A percentile compares a stretch with the other conserved stretches of the same genome.
Evolutionary conservation across 1,139 yeast genomes (phyloP).

Genomic region (Yamadazyma kanchanaburiensis): DNA sequence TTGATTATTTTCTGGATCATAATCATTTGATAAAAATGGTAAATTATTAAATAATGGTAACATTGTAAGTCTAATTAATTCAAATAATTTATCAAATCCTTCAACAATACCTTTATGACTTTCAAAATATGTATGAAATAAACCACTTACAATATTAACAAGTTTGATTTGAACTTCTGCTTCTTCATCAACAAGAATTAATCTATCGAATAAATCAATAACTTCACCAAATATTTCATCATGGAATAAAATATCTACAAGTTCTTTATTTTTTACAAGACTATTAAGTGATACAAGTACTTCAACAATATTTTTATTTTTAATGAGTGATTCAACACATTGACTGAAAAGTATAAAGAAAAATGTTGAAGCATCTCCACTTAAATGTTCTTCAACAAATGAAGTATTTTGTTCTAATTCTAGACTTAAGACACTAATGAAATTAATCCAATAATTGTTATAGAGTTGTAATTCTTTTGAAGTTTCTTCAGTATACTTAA

Average conservation of each 20-base stretch:
- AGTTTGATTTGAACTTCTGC: slow-evolving; percentile 50
- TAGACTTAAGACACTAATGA: slow-evolving; percentile 73
- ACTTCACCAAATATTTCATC: slow-evolving; percentile 74
- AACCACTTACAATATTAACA: slow-evolving; percentile 52
- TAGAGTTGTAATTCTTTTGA: slow-evolving; percentile 55
- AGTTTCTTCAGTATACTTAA: slow-evolving; percentile 47
- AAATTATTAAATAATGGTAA: slow-evolving; percentile 57
- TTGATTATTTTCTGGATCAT: slow-evolving; percentile 31
- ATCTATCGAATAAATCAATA: slow-evolving; percentile 71
- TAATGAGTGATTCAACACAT: slow-evolving; percentile 72
- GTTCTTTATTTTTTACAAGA: slow-evolving; percentile 54
- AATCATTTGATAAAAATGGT: slow-evolving; percentile 57
- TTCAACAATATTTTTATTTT: slow-evolving; percentile 36
- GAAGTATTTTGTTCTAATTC: slow-evolving; percentile 52
- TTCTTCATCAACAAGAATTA: slow-evolving; percentile 58
- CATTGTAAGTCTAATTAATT: slow-evolving; percentile 70
- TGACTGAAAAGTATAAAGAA: slow-evolving; percentile 81
- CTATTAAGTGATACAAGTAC: slow-evolving; percentile 54
- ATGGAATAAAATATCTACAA: slow-evolving; percentile 60
- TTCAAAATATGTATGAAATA: slow-evolving; percentile 33
- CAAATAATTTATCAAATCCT: slow-evolving; percentile 77
- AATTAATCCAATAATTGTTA: slow-evolving; percentile 72
- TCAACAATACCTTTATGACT: slow-evolving; percentile 37
- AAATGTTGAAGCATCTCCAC: slow-evolving; percentile 68
- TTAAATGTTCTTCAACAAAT: slow-evolving; percentile 42